Conservation (phyloP, 441 rosid genomes). For the Jatropha multifida region DNA sequence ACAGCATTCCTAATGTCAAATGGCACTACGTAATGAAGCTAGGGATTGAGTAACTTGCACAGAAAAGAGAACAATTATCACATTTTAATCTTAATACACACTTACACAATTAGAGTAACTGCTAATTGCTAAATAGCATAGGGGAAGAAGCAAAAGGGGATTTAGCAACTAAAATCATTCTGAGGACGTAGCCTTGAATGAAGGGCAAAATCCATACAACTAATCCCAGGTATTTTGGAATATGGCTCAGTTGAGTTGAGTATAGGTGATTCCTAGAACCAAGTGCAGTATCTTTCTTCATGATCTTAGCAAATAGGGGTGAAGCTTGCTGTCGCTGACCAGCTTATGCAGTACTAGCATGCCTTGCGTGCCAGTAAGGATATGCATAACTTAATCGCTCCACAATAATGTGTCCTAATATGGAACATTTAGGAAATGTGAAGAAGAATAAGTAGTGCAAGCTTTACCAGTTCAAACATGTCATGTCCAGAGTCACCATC, state of each 20-base stretch:
- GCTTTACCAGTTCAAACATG: conserved; percentile 72
- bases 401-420: conserved; percentile 4
- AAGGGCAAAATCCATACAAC: background rate
- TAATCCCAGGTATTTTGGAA: background rate
- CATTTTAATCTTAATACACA: background rate
- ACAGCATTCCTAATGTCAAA: background rate
- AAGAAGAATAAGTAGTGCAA: conserved; percentile 18
- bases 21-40: background rate
- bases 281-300: background rate
- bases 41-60: background rate
- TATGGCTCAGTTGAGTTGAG: background rate
- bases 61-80: background rate
- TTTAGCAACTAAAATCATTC: background rate
- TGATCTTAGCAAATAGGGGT: too few relatives aligned
- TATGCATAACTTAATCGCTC: background rate
- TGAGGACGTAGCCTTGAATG: background rate
- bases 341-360: background rate
- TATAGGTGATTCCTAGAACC: background rate
- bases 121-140: background rate
- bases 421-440: conserved; percentile 3
- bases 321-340: background rate
- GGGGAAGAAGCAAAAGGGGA: background rate
- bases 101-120: background rate
- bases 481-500: conserved; percentile 54
- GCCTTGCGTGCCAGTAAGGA: background rate